These are phyloP conservation scores for Powellomyces hirtus DNA, from an alignment of 192 early-diverging fungal species.

Conservation along the genomic window DNA sequence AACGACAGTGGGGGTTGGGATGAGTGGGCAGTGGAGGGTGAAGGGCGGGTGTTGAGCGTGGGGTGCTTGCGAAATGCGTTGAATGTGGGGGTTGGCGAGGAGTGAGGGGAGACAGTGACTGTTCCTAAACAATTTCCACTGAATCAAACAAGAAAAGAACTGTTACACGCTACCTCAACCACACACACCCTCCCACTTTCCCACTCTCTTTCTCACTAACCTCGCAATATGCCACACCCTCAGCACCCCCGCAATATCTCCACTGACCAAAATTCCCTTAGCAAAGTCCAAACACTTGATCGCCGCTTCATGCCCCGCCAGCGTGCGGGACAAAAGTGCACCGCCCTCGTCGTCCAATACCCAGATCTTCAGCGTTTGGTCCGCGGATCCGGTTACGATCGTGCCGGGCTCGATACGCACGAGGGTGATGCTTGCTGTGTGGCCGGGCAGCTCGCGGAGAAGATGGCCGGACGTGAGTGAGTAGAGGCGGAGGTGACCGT, in stretches of 20 bases:
- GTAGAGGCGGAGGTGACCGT: conserved; percentile 27
- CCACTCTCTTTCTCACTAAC: no score
- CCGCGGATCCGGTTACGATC: conserved; percentile 31
- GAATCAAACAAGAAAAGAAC: no score
- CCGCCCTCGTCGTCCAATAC: background rate
- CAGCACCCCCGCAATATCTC: conserved; percentile 32
- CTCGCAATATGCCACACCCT: conserved; percentile 38
- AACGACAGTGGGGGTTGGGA: background rate
- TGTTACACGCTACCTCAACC: no score
- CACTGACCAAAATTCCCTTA: conserved; percentile 20
- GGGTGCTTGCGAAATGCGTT: background rate
- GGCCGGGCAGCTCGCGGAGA: background rate
- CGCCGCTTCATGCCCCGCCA: conserved; percentile 31
- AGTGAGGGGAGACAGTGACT: conserved; percentile 9
- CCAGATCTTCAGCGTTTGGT: conserved; percentile 38
- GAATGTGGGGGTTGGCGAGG: background rate
- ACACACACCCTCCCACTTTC: no score
- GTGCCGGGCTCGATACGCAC: conserved; percentile 4
- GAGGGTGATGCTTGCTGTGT: conserved; percentile 30
- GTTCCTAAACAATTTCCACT: conserved; percentile 39
- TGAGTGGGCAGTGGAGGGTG: background rate
- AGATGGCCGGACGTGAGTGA: background rate
- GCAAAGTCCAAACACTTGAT: conserved; percentile 41
- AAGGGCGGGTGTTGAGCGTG: background rate
- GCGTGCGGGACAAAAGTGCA: conserved; percentile 19